phyloP scores from a whole-genome alignment of 2,329 filamentous ascomycete genomes.

The Fusarium lateritium region DNA sequence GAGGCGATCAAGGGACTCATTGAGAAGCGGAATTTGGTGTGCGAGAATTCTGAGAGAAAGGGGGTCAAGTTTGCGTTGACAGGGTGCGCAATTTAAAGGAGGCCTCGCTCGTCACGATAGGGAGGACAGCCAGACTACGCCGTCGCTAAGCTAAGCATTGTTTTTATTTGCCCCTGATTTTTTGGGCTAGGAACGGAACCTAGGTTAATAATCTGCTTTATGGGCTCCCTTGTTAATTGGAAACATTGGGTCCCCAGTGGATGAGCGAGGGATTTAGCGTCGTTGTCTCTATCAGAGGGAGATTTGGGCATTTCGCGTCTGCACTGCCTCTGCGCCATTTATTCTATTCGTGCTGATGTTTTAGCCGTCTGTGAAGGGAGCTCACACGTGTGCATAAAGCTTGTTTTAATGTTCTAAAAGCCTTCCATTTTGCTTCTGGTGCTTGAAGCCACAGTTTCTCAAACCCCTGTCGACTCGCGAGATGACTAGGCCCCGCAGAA shows the following conservation, averaged over 20 bases:
- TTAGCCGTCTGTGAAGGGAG: background rate
- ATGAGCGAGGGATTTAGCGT: slow-evolving; percentile 34
- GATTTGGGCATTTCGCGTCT: background rate
- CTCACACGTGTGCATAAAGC: background rate
- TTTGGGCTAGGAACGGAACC: slow-evolving; percentile 13
- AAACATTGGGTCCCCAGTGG: slow-evolving; percentile 43
- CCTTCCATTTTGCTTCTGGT: slow-evolving; percentile 22
- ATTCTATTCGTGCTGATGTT: slow-evolving; percentile 5
- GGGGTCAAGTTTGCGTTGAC: slow-evolving; percentile 18
- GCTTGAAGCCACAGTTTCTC: background rate
- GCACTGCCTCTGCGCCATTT: slow-evolving; percentile 10
- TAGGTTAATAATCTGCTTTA: slow-evolving; percentile 20
- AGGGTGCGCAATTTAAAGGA: slow-evolving; percentile 39
- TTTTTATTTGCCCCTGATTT: slow-evolving; percentile 39
- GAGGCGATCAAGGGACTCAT: slow-evolving; percentile 41
- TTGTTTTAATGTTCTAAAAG: background rate
- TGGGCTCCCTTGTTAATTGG: slow-evolving; percentile 36
- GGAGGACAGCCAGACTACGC: background rate
- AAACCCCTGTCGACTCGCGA: slow-evolving; percentile 18
- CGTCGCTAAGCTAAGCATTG: slow-evolving; percentile 23
- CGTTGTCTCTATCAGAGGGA: background rate
- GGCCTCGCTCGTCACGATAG: slow-evolving; percentile 16
- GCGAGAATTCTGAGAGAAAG: slow-evolving; percentile 5
- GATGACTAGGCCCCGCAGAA: slow-evolving; percentile 28
- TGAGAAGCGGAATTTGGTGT: slow-evolving; percentile 12